Evolutionary conservation across 352 stramenopile species (phyloP), one percentile per base, ranked within the genome.

Genomic region (Phytophthora aleatoria): DNA sequence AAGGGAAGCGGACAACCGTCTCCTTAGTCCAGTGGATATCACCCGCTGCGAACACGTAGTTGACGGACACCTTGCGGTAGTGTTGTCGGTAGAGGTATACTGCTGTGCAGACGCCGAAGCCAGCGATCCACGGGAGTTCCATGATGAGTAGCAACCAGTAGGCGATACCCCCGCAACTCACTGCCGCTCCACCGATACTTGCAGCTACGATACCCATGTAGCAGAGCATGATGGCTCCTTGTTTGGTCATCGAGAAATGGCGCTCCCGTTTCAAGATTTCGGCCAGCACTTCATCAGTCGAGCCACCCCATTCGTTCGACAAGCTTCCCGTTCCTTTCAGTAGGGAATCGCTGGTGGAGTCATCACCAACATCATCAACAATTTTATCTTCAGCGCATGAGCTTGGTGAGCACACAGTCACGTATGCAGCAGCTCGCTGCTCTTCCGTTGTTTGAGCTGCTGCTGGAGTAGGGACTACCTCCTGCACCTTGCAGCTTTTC

Each of bases 121-220:
- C 56, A 30, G 67, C 47, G 20, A 87, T 73, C 73, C 74, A 83
- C n/a, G 78, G 78, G 42, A 87, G 61, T 35, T 87, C 76, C 24
- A 65, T 50, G 63, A 74, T 58, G 28, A 87, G 58, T 10, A 87
- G 43, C 20, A 77, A 61, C 71, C 74, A 86, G 61, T 81, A 83
- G 13, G 54, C 61, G 26, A 60, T 54, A 12, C 66, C 72, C 27
- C 75, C 74, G 35, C 77, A 86, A 33, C 50, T 47, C 15, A 71
- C 64, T n/a, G 62, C 54, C 0, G 61, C 63, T 51, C 64, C 63
- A 27, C 48, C 66, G 52, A 81, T 77, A 33, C 55, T 77, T 49
- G 60, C 56, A 6, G 48, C 44, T 9, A 77, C 57, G 43, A 77
- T 77, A 15, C 73, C 73, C 3, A 83, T 39, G 53, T 79, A 77